Conservation (phyloP, 768 basidiomycete genomes). For the Psilocybe cubensis region DNA sequence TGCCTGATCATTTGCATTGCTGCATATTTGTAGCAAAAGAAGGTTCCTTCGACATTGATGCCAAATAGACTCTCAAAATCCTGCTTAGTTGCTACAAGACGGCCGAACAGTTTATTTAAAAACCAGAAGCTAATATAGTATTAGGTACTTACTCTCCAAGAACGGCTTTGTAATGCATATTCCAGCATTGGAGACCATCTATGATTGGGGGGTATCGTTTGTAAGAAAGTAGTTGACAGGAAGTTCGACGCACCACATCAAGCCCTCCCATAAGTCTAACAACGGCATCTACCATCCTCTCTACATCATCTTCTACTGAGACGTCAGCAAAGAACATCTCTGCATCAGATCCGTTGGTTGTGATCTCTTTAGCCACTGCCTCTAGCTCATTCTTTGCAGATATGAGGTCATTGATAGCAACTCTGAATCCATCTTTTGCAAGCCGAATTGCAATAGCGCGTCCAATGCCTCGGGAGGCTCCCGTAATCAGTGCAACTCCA, state of each 20-base stretch:
- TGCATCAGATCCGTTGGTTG: slow-evolving; percentile 25
- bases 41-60: slow-evolving; percentile 40
- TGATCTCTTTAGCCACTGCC: slow-evolving; percentile 30
- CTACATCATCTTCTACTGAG: slow-evolving; percentile 42
- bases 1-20: slow-evolving; percentile 46
- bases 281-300: slow-evolving; percentile 37
- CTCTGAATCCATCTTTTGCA: slow-evolving; percentile 47
- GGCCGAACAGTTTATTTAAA: not conserved
- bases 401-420: slow-evolving; percentile 49
- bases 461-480: slow-evolving; percentile 50
- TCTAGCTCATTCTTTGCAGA: slow-evolving; percentile 30
- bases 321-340: slow-evolving; percentile 40
- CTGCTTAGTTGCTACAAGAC: slow-evolving; percentile 28
- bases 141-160: slow-evolving; percentile 24
- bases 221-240: not conserved
- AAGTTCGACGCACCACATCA: slow-evolving; percentile 42
- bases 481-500: slow-evolving; percentile 35
- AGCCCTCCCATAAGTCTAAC: slow-evolving; percentile 43
- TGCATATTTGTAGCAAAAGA: slow-evolving; percentile 45
- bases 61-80: slow-evolving; percentile 34
- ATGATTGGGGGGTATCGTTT: not conserved
- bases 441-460: slow-evolving; percentile 49
- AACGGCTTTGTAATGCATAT: slow-evolving; percentile 25
- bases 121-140: not conserved
- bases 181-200: slow-evolving; percentile 54